Base-by-base conservation (phyloP, 2,329 filamentous ascomycete genomes). In the Pseudocercospora fijiensis region DNA sequence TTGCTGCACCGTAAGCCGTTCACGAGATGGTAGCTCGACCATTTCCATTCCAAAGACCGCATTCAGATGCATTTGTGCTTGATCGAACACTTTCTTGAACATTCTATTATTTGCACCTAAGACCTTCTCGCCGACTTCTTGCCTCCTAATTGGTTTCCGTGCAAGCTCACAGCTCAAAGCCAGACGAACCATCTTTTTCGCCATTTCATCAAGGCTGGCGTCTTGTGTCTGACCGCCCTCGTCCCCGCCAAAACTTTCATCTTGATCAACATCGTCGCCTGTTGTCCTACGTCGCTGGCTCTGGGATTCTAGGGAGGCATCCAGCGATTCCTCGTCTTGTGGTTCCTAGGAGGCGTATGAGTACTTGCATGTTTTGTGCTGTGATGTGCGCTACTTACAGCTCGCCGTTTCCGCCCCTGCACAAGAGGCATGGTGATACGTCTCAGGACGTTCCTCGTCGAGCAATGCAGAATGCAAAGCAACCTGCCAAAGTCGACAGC, bases 41-140 rank as follows among this genome's bases (percentile, higher is more conserved):
- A 99, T 85, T 75, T 93, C 85, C 92, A 98, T 96, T n/a, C 95
- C 95, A 78, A 96, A 98, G 0, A 88, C 84, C 1, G 80, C 79
- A 55, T 83, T 81, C 41, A 99, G 80, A 69, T 90, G 85, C 33
- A 81, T 78, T 76, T 99, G 94, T 47, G 94, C 91, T 45, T 85
- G 81, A 0, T 85, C 85, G 72, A 96, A 97, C 3, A 97, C 86
- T 11, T 79, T 76, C 74, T 87, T 92, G 76, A 97, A 98, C 37
- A 87, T 81, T 30, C 89, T 83, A 8, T 88, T 84, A 52, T 87
- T 83, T 18, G 84, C 80, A 0, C 90, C 90, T 9, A 96, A 85
- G 0, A 96, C 91, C 72, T 87, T 88, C 57, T 82, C 77, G 59
- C 78, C 82, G 65, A 89, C 84, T 57, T 88, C 86, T 33, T 77